Evolutionary conservation across 73 alveolate genomes (phyloP), one percentile per base, ranked within the genome.

Genomic region (Halteria grandinella): DNA sequence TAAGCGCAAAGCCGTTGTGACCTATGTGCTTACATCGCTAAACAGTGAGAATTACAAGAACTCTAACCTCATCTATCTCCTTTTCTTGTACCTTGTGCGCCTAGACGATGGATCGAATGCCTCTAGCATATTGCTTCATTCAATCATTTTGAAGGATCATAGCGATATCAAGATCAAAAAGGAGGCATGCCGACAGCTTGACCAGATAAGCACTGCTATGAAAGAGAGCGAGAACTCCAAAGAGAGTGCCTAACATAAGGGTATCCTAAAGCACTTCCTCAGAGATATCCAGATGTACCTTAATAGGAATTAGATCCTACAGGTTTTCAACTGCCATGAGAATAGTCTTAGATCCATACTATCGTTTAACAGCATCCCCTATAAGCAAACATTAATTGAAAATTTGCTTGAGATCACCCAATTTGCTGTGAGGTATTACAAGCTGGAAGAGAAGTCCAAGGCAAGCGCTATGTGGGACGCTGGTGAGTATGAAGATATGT

Each of bases 131-230:
- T 28, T 60, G 7, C 41, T 60, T 4, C 43, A 60, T 33, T 40
- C 60, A 24, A 60, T 60, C 3, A 24, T 60, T 2, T 27, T 60
- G 27, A 60, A 37, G 34, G 77, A 60, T 23, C 77, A 60, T 60
- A 7, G 43, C 37, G 77, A 60, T 23, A 60, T 60, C 14, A 60
- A 60, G 43, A 60, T 60, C 43, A 60, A 60, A 45, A 60, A 60
- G 6, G 77, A 60, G 43, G 77, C 77, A 12, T 60, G 21, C 15
- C 24, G 24, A 18, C 34, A 60, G 43, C 28, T 60, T 3, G 59
- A 60, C 11, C 37, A 60, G 58, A 40, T 60, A n/a, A n/a, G n/a
- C n/a, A n/a, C n/a, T n/a, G n/a, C n/a, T 23, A 33, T 40, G 20
- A 60, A 60, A 60, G 77, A 60, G 27, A 39, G 50, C 50, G 10